A percentile compares a stretch with the other conserved stretches of the same genome.
These are phyloP conservation scores for Cercospora beticola DNA, from an alignment of 2,329 filamentous ascomycete genomes.

Conservation along the genomic window DNA sequence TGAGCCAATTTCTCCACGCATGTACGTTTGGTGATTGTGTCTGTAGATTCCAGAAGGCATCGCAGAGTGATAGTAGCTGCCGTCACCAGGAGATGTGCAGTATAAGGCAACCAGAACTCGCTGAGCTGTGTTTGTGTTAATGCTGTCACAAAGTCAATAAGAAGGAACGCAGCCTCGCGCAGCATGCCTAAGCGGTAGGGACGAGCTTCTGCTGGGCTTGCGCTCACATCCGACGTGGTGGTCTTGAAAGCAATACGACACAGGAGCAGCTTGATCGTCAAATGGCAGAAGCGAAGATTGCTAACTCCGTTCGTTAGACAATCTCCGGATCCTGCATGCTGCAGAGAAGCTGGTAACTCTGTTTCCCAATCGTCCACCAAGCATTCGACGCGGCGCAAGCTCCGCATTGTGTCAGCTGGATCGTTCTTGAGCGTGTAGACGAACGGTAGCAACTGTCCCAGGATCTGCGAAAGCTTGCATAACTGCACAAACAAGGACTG, in stretches of 20 bases:
- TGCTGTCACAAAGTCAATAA: slow-evolving; percentile 52
- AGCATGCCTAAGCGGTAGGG: slow-evolving; percentile 45
- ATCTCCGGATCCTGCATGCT: neutral
- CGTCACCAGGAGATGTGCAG: slow-evolving; percentile 55
- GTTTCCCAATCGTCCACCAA: slow-evolving; percentile 39
- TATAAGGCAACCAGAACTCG: slow-evolving; percentile 56
- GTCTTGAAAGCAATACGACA: slow-evolving; percentile 36
- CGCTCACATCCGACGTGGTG: slow-evolving; percentile 29
- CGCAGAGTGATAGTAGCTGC: slow-evolving; percentile 55
- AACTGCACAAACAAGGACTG: slow-evolving; percentile 55
- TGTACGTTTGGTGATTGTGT: slow-evolving; percentile 48
- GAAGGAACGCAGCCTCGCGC: slow-evolving; percentile 50
- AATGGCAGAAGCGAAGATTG: slow-evolving; percentile 44
- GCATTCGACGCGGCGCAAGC: slow-evolving; percentile 37
- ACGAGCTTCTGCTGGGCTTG: slow-evolving; percentile 26
- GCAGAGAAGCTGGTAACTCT: slow-evolving; percentile 33
- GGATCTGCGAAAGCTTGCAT: slow-evolving; percentile 49
- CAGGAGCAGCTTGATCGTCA: slow-evolving; percentile 43
- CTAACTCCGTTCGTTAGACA: slow-evolving; percentile 28
- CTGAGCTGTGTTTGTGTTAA: slow-evolving; percentile 49
- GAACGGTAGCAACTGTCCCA: slow-evolving; percentile 42
- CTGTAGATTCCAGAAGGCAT: slow-evolving; percentile 53
- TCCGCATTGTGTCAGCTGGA: slow-evolving; percentile 31
- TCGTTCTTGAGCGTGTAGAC: slow-evolving; percentile 41
- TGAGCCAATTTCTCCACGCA: slow-evolving; percentile 39